Conservation (phyloP, 495 filamentous ascomycete genomes). For the Daldinia vernicosa region DNA sequence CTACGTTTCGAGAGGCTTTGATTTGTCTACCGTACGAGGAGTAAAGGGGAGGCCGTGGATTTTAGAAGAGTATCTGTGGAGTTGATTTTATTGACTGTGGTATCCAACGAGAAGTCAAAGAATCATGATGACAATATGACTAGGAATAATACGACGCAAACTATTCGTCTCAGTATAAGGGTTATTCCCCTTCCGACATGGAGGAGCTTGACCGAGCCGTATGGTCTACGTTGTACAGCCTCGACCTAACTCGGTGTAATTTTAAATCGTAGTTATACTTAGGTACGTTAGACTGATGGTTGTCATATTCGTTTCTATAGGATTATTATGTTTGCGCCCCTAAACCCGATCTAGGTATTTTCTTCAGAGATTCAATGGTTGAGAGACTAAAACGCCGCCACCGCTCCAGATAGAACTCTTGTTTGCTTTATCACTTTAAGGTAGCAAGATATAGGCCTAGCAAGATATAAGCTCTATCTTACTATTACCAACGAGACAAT, state of each 20-base stretch:
- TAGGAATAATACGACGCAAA: background rate
- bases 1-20: background rate
- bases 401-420: background rate
- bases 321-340: slow-evolving; percentile 24
- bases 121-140: slow-evolving; percentile 24
- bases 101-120: slow-evolving; percentile 22
- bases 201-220: slow-evolving; percentile 8
- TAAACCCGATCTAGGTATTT: background rate
- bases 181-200: slow-evolving; percentile 4
- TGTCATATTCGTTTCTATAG: slow-evolving; percentile 8
- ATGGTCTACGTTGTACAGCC: slow-evolving; percentile 20
- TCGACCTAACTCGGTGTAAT: slow-evolving; percentile 31
- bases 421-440: slow-evolving; percentile 3
- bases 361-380: background rate
- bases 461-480: slow-evolving; percentile 5
- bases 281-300: background rate
- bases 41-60: background rate
- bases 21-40: background rate
- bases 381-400: background rate
- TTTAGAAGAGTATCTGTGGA: background rate
- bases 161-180: background rate
- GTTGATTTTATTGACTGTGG: background rate
- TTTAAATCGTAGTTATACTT: slow-evolving; percentile 4
- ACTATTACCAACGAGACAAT: background rate
- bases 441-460: too few relatives aligned